These are phyloP conservation scores for Lipomyces orientalis DNA, from an alignment of 805 yeast genomes.

Conservation along the genomic window DNA sequence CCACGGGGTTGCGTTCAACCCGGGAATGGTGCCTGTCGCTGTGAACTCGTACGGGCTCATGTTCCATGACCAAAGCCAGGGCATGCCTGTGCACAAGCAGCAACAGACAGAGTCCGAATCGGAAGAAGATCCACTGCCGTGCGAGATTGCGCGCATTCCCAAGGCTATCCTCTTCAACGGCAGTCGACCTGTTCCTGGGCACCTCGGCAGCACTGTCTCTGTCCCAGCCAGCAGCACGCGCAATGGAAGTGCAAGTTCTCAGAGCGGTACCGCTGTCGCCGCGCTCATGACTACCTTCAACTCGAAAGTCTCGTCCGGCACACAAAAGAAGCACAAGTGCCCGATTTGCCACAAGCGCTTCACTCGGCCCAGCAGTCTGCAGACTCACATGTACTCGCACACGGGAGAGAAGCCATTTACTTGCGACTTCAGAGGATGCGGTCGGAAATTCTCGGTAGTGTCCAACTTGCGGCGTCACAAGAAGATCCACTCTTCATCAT, in stretches of 20 bases:
- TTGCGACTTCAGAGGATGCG: constrained; percentile 70
- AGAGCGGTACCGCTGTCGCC: constrained; percentile 1
- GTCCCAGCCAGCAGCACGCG: not conserved
- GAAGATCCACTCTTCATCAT: constrained; percentile 57
- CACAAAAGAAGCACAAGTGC: constrained; percentile 45
- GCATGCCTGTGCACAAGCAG: not conserved
- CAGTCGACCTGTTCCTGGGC: constrained; percentile 6
- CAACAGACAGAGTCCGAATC: constrained; percentile 12
- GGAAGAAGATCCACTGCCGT: constrained; percentile 17
- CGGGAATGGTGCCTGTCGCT: constrained; percentile 2
- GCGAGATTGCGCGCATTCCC: constrained; percentile 15
- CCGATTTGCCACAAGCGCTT: constrained; percentile 72
- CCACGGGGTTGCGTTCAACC: not conserved
- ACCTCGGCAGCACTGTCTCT: constrained; percentile 11
- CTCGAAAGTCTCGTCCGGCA: constrained; percentile 28
- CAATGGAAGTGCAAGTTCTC: not conserved
- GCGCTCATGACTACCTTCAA: constrained; percentile 36
- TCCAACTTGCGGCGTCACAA: constrained; percentile 81
- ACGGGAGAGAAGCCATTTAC: constrained; percentile 75
- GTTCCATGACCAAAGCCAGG: not conserved
- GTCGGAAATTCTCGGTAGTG: constrained; percentile 72
- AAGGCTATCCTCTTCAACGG: constrained; percentile 18
- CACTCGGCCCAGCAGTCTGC: constrained; percentile 80
- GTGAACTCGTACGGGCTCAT: not conserved
- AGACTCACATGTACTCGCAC: constrained; percentile 80